Percentiles rank a stretch among this genome's conserved stretches.
Conservation (phyloP, 495 filamentous ascomycete genomes). For the Aspergillus funiculosus region DNA sequence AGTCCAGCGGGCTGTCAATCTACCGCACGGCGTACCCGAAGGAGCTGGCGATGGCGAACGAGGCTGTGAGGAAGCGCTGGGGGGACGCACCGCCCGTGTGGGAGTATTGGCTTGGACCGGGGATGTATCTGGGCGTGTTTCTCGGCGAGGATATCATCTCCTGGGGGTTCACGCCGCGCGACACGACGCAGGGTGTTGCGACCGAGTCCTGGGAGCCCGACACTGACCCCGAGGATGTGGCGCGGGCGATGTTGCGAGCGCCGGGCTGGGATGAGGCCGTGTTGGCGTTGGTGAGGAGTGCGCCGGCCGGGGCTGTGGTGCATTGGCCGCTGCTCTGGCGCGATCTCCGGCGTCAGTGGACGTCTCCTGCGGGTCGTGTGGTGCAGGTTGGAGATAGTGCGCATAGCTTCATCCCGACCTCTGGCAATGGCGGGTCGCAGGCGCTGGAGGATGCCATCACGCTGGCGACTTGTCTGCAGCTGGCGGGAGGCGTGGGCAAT, state of each 20-base stretch:
- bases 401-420: slow-evolving; percentile 68
- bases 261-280: slow-evolving; percentile 59
- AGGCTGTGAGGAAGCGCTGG: slow-evolving; percentile 12
- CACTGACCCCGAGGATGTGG: slow-evolving; percentile 45
- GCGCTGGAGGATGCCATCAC: slow-evolving; percentile 69
- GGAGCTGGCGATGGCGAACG: slow-evolving; percentile 16
- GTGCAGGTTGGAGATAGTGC: slow-evolving; percentile 63
- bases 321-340: slow-evolving; percentile 71
- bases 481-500: slow-evolving; percentile 43
- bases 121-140: slow-evolving; percentile 17
- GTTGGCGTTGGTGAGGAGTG: slow-evolving; percentile 52
- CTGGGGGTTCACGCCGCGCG: neutral
- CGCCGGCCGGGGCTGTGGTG: slow-evolving; percentile 52
- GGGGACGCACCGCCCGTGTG: neutral
- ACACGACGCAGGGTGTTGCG: neutral
- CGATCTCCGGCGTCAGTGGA: slow-evolving; percentile 61
- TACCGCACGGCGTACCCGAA: slow-evolving; percentile 18
- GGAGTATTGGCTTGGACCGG: slow-evolving; percentile 21
- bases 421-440: slow-evolving; percentile 65
- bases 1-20: slow-evolving; percentile 16
- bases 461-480: slow-evolving; percentile 55
- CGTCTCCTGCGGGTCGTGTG: slow-evolving; percentile 53
- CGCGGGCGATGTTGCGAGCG: neutral
- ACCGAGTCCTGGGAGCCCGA: slow-evolving; percentile 51
- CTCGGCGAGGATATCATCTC: slow-evolving; percentile 1